phyloP scores from a whole-genome alignment of 805 yeast species.

The Metschnikowia hibisci region DNA sequence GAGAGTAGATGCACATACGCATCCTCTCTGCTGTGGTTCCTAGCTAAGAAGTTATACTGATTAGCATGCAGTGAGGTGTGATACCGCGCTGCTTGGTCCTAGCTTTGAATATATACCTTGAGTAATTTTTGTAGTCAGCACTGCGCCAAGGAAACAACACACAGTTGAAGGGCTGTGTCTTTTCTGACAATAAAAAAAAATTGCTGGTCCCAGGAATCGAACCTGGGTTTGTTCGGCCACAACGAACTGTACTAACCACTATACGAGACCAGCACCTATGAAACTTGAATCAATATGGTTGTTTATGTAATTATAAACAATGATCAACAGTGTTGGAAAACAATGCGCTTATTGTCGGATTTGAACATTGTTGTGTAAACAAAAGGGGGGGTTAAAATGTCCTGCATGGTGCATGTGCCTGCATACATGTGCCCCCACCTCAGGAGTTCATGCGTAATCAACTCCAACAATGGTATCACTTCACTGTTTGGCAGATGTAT shows the following conservation, averaged over 20 bases:
- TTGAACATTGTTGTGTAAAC: no score
- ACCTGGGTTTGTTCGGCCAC: conserved; percentile 74
- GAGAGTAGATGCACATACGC: background rate
- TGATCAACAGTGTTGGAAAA: no score
- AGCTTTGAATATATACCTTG: conserved; percentile 1
- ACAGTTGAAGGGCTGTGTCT: no score
- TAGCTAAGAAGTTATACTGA: background rate
- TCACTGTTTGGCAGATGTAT: conserved; percentile 79
- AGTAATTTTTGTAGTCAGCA: background rate
- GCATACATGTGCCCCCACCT: background rate
- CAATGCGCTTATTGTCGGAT: no score
- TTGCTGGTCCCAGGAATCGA: conserved; percentile 74
- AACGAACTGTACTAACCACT: conserved; percentile 72
- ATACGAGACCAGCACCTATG: conserved; percentile 44
- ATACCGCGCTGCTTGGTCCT: background rate
- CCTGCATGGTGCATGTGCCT: no score
- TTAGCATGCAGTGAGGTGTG: background rate
- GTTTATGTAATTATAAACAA: no score
- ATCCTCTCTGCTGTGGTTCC: conserved; percentile 1
- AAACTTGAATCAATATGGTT: no score
- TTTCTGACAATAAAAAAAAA: conserved; percentile 19
- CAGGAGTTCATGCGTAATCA: background rate
- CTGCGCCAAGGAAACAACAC: background rate
- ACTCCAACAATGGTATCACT: conserved; percentile 34
- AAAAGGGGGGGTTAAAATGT: no score